These are phyloP conservation scores for Aspergillus bridgeri DNA, from an alignment of 495 filamentous ascomycete species.

Conservation along the genomic window DNA sequence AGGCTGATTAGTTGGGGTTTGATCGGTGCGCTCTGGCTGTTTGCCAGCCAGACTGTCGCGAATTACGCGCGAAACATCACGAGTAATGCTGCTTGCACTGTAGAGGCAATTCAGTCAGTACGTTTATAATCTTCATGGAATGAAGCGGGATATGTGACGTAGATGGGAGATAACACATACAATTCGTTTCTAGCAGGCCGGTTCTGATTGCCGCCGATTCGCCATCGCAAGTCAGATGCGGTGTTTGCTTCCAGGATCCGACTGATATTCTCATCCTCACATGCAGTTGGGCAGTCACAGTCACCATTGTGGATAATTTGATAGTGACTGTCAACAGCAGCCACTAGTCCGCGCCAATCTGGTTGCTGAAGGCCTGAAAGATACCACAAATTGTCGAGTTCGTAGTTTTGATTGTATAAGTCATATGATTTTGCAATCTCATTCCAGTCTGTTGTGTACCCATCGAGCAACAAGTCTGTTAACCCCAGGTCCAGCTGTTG, in stretches of 20 bases:
- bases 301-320: slow-evolving; percentile 36
- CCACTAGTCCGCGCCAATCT: slow-evolving; percentile 44
- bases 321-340: slow-evolving; percentile 48
- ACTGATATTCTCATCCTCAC: slow-evolving; percentile 35
- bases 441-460: slow-evolving; percentile 41
- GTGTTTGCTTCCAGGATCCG: slow-evolving; percentile 35
- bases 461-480: slow-evolving; percentile 36
- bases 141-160: too few relatives aligned
- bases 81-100: slow-evolving; percentile 43
- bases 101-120: slow-evolving; percentile 13
- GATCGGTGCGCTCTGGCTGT: slow-evolving; percentile 17
- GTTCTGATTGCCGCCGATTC: slow-evolving; percentile 32
- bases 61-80: slow-evolving; percentile 43
- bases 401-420: slow-evolving; percentile 36
- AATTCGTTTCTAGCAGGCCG: slow-evolving; percentile 37
- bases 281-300: slow-evolving; percentile 26
- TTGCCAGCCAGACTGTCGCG: slow-evolving; percentile 36
- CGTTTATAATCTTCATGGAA: too few relatives aligned
- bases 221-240: slow-evolving; percentile 32
- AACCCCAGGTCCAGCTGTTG: slow-evolving; percentile 26
- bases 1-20: slow-evolving; percentile 10
- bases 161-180: slow-evolving; percentile 23
- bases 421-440: slow-evolving; percentile 35
- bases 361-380: slow-evolving; percentile 44
- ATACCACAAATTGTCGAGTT: slow-evolving; percentile 43